Percentiles rank a stretch among this genome's conserved stretches.
phyloP scores from a whole-genome alignment of 2,329 filamentous ascomycete species.

The Eutypa lata region DNA sequence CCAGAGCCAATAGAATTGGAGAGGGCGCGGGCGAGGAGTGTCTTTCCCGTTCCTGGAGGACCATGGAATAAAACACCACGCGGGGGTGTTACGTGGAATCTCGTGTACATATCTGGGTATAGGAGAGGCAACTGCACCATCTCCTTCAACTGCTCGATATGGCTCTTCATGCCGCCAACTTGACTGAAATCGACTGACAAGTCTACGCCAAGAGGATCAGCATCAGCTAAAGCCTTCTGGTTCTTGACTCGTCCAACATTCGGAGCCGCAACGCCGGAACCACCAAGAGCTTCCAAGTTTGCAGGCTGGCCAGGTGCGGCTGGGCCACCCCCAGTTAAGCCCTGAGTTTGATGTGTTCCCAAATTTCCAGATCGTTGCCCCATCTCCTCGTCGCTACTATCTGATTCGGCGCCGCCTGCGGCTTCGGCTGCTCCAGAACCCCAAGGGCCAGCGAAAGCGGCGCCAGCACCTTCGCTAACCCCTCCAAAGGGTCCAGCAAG shows the following conservation, averaged over 20 bases:
- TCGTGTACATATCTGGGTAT: slow-evolving; percentile 90
- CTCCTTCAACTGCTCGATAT: slow-evolving; percentile 96
- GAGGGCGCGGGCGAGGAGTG: slow-evolving; percentile 86
- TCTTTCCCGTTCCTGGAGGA: slow-evolving; percentile 96
- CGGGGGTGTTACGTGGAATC: slow-evolving; percentile 89
- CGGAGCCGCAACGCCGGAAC: slow-evolving; percentile 51
- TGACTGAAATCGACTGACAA: slow-evolving; percentile 90
- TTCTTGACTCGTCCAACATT: slow-evolving; percentile 94
- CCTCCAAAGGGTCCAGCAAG: slow-evolving; percentile 93
- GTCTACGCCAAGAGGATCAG: slow-evolving; percentile 91
- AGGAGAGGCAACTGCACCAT: slow-evolving; percentile 95
- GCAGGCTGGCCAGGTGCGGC: slow-evolving; percentile 34
- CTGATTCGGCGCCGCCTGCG: slow-evolving; percentile 79
- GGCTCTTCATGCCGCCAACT: slow-evolving; percentile 86
- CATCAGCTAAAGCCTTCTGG: slow-evolving; percentile 85
- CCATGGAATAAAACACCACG: slow-evolving; percentile 95
- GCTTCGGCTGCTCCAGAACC: slow-evolving; percentile 57
- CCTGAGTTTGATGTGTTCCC: slow-evolving; percentile 56
- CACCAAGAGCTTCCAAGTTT: slow-evolving; percentile 38
- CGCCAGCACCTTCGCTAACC: slow-evolving; percentile 62
- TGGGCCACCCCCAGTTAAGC: slow-evolving; percentile 43
- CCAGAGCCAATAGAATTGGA: slow-evolving; percentile 87
- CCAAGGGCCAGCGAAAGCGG: slow-evolving; percentile 72
- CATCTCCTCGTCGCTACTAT: slow-evolving; percentile 94
- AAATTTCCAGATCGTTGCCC: slow-evolving; percentile 59